Evolutionary conservation across 2,329 filamentous ascomycete species (phyloP), one percentile per base, ranked within the genome.

Genomic region (Cadophora luteo-olivacea): DNA sequence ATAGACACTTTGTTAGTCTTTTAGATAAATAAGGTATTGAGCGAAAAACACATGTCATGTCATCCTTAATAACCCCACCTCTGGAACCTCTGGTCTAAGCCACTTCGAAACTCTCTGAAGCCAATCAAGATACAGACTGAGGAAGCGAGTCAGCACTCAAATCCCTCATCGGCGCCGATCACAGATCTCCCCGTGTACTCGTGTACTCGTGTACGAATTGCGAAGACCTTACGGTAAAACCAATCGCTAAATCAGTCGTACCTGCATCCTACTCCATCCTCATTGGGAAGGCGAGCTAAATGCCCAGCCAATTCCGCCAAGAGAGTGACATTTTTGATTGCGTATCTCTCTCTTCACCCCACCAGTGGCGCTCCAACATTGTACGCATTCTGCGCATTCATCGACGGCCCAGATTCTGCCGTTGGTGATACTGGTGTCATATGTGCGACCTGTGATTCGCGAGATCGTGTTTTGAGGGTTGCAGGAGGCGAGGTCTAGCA

Each of bases 301-400:
- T 19, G 22, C 33, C 33, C 57, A 60, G 36, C 57, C 57, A 60
- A 60, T 22, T 12, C 22, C n/a, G 22, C 36, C 57, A 60, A 38
- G 57, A 60, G 29, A 25, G 57, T 60, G 57, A 60, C 57, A 41
- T 60, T 19, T 29, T 60, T 22, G 57, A 32, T 55, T 60, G 57
- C 57, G 57, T 60, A 60, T 16, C 11, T 55, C 33, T 45, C 33
- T 45, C 4, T 38, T 19, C 24, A 24, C 55, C 38, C 38, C 33
- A 24, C 22, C 57, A 60, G 41, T 60, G n/a, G 36, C 22, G 19
- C 57, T 11, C n/a, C 57, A 22, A 38, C 36, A 29, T 41, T 29
- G 9, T 8, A 25, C 22, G n/a, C 25, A 25, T 14, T 14, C 11
- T 36, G 57, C 36, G 33, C 36, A 41, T 41, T 22, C 16, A 22